Percentiles rank a stretch among this genome's conserved stretches.
phyloP scores from a whole-genome alignment of 2,329 filamentous ascomycete species.

The Fusarium gaditjirri region DNA sequence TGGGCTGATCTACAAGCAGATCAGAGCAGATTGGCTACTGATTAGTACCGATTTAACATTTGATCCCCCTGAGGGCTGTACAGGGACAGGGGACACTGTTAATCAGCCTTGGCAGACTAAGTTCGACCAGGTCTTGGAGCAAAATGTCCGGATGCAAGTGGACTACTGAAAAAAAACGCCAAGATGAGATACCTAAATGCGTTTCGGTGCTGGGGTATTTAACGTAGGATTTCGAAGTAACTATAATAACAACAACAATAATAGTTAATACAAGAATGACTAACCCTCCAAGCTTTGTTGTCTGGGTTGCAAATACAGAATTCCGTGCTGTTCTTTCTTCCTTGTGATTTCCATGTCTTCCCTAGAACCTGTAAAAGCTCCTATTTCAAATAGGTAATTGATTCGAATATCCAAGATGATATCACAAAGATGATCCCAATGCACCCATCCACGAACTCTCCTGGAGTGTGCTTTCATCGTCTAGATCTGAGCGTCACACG shows the following conservation, averaged over 20 bases:
- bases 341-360: not conserved
- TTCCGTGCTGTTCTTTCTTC: not conserved
- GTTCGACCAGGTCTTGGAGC: not conserved
- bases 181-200: not conserved
- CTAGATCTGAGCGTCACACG: conserved; percentile 50
- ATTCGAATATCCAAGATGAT: fast-evolving
- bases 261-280: not conserved
- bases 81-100: not conserved
- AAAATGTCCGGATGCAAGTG: not conserved
- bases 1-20: too few species aligned
- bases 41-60: too few species aligned
- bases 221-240: not conserved
- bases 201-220: not conserved
- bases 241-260: not conserved
- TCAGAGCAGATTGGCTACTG: too few species aligned
- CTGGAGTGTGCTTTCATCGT: not conserved
- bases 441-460: not conserved
- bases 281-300: too few species aligned
- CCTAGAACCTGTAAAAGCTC: not conserved
- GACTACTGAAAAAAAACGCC: not conserved
- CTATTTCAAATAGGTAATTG: fast-evolving
- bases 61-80: too few species aligned
- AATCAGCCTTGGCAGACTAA: not conserved
- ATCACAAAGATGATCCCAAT: too few species aligned
- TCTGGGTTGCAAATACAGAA: not conserved